Evolutionary conservation across 2,329 filamentous ascomycete species (phyloP).

Genomic region (Penicillium olsonii): DNA sequence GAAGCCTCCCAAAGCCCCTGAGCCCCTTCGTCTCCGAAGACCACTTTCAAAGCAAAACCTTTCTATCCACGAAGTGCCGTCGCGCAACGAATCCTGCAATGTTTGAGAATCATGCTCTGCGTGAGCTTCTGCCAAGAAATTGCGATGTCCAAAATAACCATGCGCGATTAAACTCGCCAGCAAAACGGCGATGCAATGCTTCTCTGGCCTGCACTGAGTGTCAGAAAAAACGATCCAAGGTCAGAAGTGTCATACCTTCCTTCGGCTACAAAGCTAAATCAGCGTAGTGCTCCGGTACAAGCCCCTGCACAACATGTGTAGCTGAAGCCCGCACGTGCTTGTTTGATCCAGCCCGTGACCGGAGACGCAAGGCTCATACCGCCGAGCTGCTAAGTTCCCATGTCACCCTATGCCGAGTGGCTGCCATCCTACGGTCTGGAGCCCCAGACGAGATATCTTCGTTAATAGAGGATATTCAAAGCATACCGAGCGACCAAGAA

Average conservation of each 20-base stretch:
- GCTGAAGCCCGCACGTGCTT: conserved; percentile 1
- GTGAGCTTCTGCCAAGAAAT: neutral
- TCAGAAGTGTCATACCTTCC: neutral
- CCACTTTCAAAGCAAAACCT: too few species aligned
- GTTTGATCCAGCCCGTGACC: conserved; percentile 1
- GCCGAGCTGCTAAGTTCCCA: conserved; percentile 1
- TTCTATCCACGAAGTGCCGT: too few species aligned
- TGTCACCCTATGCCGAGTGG: conserved; percentile 1
- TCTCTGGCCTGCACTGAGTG: conserved; percentile 11
- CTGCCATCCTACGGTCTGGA: conserved; percentile 6
- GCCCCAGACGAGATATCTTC: conserved; percentile 3
- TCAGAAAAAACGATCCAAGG: conserved; percentile 10
- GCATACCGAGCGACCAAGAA: conserved; percentile 6
- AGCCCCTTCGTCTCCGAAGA: too few species aligned
- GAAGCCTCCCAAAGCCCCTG: too few species aligned
- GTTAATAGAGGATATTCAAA: conserved; percentile 5
- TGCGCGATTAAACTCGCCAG: neutral
- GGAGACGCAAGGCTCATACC: conserved; percentile 5
- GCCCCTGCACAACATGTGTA: neutral
- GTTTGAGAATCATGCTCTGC: neutral
- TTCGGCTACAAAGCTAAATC: neutral
- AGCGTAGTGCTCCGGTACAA: conserved; percentile 5
- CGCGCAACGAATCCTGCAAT: neutral
- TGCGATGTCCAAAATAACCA: neutral
- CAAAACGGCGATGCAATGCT: neutral